phyloP scores from a whole-genome alignment of 1,284 basidiomycete species.

The Apiotrichum brassicae region DNA sequence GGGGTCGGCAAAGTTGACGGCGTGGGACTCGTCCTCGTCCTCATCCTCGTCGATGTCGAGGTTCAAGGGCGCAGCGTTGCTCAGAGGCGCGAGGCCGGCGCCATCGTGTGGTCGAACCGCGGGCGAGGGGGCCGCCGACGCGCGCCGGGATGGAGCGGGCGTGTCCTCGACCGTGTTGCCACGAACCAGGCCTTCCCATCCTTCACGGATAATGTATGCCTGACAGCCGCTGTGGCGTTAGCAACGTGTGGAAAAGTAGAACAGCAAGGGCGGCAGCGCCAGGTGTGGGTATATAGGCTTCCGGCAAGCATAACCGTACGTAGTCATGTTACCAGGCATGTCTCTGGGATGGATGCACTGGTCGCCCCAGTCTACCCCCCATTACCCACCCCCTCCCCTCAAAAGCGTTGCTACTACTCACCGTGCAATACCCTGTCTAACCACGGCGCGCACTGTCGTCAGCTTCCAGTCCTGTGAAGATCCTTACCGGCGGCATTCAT shows the following conservation, averaged over 20 bases:
- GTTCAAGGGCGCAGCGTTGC: slow-evolving; percentile 11
- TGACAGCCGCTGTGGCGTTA: slow-evolving; percentile 67
- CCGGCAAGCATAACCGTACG: too few relatives aligned
- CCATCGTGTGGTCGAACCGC: slow-evolving; percentile 22
- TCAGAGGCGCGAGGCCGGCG: slow-evolving; percentile 32
- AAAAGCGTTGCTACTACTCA: slow-evolving; percentile 45
- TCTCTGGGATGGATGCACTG: too few relatives aligned
- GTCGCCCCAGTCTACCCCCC: too few relatives aligned
- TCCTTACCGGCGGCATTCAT: slow-evolving; percentile 74
- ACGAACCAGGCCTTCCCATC: slow-evolving; percentile 83
- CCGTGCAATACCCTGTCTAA: slow-evolving; percentile 83
- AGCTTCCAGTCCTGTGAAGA: background rate
- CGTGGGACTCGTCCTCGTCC: slow-evolving; percentile 12
- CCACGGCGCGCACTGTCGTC: slow-evolving; percentile 67
- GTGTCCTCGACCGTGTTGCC: slow-evolving; percentile 50
- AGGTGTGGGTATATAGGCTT: too few relatives aligned
- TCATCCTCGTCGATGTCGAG: slow-evolving; percentile 9
- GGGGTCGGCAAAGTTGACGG: slow-evolving; percentile 28
- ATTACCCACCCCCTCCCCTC: background rate
- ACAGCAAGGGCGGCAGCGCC: too few relatives aligned
- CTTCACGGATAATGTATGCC: slow-evolving; percentile 89
- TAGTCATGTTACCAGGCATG: too few relatives aligned
- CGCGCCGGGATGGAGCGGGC: slow-evolving; percentile 24
- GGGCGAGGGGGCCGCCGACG: slow-evolving; percentile 23
- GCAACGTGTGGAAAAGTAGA: too few relatives aligned